Evolutionary conservation across 192 early-diverging fungal genomes (phyloP).

Genomic region (Coemansia sp.): DNA sequence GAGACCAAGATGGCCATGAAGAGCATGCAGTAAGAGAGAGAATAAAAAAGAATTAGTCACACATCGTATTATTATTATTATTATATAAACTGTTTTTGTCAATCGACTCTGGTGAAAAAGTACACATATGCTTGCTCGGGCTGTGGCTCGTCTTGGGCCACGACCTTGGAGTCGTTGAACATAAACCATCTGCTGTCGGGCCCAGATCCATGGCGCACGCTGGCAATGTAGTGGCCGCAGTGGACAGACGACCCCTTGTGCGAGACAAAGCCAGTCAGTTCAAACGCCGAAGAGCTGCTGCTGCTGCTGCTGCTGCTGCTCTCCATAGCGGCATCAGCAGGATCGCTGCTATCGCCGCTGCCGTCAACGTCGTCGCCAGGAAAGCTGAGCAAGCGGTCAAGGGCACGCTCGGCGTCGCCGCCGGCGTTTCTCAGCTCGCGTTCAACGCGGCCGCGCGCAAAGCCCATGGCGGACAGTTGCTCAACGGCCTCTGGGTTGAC

Average conservation of each 20-base stretch:
- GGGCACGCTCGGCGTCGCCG: slow-evolving; percentile 83
- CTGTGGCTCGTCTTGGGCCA: slow-evolving; percentile 61
- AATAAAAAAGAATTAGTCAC: neutral
- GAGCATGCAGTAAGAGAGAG: slow-evolving; percentile 11
- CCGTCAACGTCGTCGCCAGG: slow-evolving; percentile 57
- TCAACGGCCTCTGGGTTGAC: slow-evolving; percentile 59
- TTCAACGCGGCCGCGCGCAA: slow-evolving; percentile 71
- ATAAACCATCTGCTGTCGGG: slow-evolving; percentile 75
- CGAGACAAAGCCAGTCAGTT: slow-evolving; percentile 79
- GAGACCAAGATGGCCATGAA: slow-evolving; percentile 26
- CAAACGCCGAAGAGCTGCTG: slow-evolving; percentile 9
- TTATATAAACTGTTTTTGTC: neutral
- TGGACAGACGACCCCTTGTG: slow-evolving; percentile 95
- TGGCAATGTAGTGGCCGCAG: slow-evolving; percentile 96
- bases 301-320: slow-evolving; percentile 36
- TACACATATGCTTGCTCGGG: slow-evolving; percentile 69
- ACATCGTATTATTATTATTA: neutral
- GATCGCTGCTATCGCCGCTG: neutral
- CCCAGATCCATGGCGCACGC: slow-evolving; percentile 57
- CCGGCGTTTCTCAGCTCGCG: slow-evolving; percentile 81
- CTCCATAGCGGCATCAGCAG: neutral
- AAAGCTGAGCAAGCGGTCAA: slow-evolving; percentile 93
- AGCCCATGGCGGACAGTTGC: slow-evolving; percentile 90
- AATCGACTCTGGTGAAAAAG: slow-evolving; percentile 56
- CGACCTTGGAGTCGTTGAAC: slow-evolving; percentile 97